A percentile compares a stretch with the other conserved stretches of the same genome.
Evolutionary conservation across 192 early-diverging fungal genomes (phyloP).

Genomic region (Backusella circina): DNA sequence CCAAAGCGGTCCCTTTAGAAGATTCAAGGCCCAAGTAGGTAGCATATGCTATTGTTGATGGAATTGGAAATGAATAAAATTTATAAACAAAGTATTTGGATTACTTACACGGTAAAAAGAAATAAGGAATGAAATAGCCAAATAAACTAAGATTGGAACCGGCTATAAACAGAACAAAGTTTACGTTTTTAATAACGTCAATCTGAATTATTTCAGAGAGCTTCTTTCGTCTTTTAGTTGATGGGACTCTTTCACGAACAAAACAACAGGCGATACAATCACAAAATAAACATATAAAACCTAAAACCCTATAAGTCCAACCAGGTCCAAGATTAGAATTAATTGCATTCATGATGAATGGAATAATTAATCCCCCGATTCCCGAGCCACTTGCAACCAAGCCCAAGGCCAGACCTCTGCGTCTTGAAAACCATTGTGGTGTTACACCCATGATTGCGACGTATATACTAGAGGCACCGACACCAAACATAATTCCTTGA

Average conservation of each 20-base stretch:
- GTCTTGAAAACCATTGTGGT: slow-evolving; percentile 54
- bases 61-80: neutral
- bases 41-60: slow-evolving; percentile 16
- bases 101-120: slow-evolving; percentile 22
- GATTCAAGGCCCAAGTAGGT: slow-evolving; percentile 12
- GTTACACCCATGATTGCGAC: slow-evolving; percentile 34
- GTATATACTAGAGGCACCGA: slow-evolving; percentile 34
- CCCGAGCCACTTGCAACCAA: slow-evolving; percentile 60
- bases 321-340: slow-evolving; percentile 48
- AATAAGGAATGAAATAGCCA: slow-evolving; percentile 30
- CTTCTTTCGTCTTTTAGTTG: neutral
- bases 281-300: slow-evolving; percentile 18
- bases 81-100: neutral
- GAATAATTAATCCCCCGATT: slow-evolving; percentile 65
- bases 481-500: slow-evolving; percentile 57
- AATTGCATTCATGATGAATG: slow-evolving; percentile 53
- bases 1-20: slow-evolving; percentile 13
- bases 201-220: slow-evolving; percentile 17
- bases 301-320: slow-evolving; percentile 42
- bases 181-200: slow-evolving; percentile 17
- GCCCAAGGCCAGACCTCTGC: slow-evolving; percentile 53
- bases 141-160: slow-evolving; percentile 14
- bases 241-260: slow-evolving; percentile 15
- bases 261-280: neutral
- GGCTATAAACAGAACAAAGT: slow-evolving; percentile 15